Conservation (phyloP, 306 rosid species). For the Acmispon strigosus region DNA sequence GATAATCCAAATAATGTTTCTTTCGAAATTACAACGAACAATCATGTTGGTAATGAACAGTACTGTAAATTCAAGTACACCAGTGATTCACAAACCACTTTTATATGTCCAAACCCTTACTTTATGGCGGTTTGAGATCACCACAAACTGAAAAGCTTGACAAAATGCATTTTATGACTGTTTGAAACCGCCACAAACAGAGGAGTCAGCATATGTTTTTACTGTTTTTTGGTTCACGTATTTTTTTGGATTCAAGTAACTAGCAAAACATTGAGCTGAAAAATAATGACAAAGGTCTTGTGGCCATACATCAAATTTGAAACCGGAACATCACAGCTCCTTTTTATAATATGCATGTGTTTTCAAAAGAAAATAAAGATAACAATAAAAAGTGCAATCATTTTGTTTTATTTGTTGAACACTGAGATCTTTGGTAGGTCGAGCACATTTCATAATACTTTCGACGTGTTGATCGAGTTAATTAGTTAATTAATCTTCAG, state of each 20-base stretch:
- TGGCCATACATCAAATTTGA: constrained; percentile 1
- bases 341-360: neutral
- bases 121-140: no score
- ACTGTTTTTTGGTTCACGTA: no score
- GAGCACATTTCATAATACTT: neutral
- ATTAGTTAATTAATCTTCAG: neutral
- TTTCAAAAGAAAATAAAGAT: neutral
- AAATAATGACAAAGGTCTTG: neutral
- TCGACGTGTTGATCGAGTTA: neutral
- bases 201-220: no score
- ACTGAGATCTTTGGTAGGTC: constrained; percentile 18
- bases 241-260: no score
- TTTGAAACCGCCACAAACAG: no score
- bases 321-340: no score
- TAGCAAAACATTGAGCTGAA: neutral
- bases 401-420: neutral
- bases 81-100: no score
- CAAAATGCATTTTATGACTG: no score
- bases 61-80: neutral
- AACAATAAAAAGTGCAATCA: neutral
- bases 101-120: no score
- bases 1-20: neutral
- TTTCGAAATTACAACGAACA: neutral
- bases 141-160: no score
- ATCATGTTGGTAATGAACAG: neutral